These are phyloP conservation scores for Boletus pseudo-olivaceus DNA, from an alignment of 768 basidiomycete genomes.

Conservation along the genomic window DNA sequence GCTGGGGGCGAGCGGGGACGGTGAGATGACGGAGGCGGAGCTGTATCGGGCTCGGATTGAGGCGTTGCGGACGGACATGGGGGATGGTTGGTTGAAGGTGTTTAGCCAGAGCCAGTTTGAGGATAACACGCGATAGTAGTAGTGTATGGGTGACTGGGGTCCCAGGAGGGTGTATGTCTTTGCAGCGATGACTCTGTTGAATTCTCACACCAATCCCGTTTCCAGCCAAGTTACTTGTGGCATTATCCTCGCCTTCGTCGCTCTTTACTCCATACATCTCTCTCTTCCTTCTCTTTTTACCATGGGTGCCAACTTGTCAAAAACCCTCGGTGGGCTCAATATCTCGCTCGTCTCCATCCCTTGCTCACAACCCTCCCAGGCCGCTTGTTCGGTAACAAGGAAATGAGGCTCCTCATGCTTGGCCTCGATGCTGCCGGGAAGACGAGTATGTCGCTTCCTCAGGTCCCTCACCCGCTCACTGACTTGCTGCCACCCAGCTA, in stretches of 20 bases:
- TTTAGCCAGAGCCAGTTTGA: conserved; percentile 59
- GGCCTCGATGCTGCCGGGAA: conserved; percentile 98
- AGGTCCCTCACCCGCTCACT: neutral
- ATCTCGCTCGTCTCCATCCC: rapidly evolving
- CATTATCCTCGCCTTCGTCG: conserved; percentile 44
- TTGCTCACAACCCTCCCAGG: conserved; percentile 42
- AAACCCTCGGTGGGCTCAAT: conserved; percentile 60
- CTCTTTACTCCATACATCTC: conserved; percentile 50
- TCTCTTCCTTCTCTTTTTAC: conserved; percentile 14
- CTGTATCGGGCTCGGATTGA: conserved; percentile 76
- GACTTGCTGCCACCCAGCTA: conserved; percentile 53
- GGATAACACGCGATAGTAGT: neutral
- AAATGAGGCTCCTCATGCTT: conserved; percentile 97
- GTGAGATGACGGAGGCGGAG: conserved; percentile 54
- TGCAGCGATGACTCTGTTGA: conserved; percentile 13
- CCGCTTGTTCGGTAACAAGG: conserved; percentile 97
- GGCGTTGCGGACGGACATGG: conserved; percentile 81
- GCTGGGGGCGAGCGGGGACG: conserved; percentile 3
- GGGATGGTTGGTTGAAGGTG: conserved; percentile 85
- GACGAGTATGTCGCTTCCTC: conserved; percentile 67
- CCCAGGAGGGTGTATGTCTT: conserved; percentile 14
- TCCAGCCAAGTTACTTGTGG: conserved; percentile 19
- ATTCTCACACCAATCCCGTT: conserved; percentile 20
- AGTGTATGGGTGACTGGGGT: conserved; percentile 30
- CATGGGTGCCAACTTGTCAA: conserved; percentile 88